These are phyloP conservation scores for Golubevia sp. DNA, from an alignment of 1,284 basidiomycete genomes.

Conservation along the genomic window DNA sequence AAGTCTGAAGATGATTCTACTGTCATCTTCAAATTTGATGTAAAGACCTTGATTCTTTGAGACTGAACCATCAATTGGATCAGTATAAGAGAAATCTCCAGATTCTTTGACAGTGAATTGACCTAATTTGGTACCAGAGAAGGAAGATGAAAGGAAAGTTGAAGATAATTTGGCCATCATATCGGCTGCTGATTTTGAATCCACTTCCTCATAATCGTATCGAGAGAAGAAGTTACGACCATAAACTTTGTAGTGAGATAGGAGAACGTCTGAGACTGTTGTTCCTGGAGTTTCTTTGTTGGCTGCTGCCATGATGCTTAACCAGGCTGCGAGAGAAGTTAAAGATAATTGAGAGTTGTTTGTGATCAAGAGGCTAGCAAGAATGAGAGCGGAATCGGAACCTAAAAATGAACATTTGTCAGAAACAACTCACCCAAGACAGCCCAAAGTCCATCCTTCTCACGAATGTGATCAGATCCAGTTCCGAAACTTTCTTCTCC, in stretches of 20 bases:
- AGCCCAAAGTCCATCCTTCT: slow-evolving; percentile 99
- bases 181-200: slow-evolving; percentile 83
- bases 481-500: slow-evolving; percentile 99
- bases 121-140: slow-evolving; percentile 62
- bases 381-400: not conserved
- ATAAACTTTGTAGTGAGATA: slow-evolving; percentile 86
- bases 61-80: slow-evolving; percentile 92
- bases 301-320: slow-evolving; percentile 92
- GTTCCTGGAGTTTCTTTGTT: slow-evolving; percentile 70
- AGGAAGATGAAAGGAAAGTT: slow-evolving; percentile 71
- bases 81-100: slow-evolving; percentile 92
- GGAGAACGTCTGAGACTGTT: slow-evolving; percentile 64
- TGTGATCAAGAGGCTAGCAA: not conserved
- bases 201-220: slow-evolving; percentile 98
- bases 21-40: slow-evolving; percentile 86
- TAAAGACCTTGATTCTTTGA: slow-evolving; percentile 96
- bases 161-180: slow-evolving; percentile 80
- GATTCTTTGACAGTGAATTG: slow-evolving; percentile 79
- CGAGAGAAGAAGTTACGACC: slow-evolving; percentile 95
- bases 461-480: slow-evolving; percentile 98
- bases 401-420: slow-evolving; percentile 3
- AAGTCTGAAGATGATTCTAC: slow-evolving; percentile 90
- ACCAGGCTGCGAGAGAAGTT: slow-evolving; percentile 73
- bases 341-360: slow-evolving; percentile 3
- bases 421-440: slow-evolving; percentile 73